These are phyloP conservation scores for Aphanoascus verrucosus DNA, from an alignment of 2,329 filamentous ascomycete species.

Conservation along the genomic window DNA sequence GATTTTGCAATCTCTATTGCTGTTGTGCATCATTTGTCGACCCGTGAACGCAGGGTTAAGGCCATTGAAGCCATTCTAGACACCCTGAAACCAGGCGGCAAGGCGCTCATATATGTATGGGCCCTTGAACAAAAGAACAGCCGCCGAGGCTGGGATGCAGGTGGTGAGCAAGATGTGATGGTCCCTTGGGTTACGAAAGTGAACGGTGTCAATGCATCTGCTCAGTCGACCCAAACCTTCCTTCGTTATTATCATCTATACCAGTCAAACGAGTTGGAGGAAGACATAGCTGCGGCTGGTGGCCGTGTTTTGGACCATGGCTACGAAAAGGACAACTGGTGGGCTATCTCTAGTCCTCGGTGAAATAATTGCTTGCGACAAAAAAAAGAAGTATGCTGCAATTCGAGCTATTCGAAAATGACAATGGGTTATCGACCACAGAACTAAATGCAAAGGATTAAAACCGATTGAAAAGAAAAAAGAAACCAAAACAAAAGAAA, in stretches of 20 bases:
- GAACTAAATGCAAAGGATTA: neutral
- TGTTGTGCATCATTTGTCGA: slow-evolving; percentile 87
- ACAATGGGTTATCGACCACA: neutral
- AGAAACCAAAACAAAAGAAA: neutral
- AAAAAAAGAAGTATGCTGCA: neutral
- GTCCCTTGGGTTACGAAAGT: slow-evolving; percentile 79
- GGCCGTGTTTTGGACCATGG: slow-evolving; percentile 67
- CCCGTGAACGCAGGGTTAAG: slow-evolving; percentile 57
- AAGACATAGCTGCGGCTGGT: slow-evolving; percentile 62
- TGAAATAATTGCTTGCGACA: neutral
- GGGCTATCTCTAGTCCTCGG: slow-evolving; percentile 54
- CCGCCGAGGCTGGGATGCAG: slow-evolving; percentile 78
- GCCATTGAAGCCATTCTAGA: slow-evolving; percentile 62
- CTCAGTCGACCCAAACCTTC: slow-evolving; percentile 39
- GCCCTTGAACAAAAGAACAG: slow-evolving; percentile 83
- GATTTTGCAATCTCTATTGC: slow-evolving; percentile 94
- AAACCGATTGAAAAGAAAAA: neutral
- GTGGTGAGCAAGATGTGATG: slow-evolving; percentile 77
- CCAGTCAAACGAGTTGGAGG: slow-evolving; percentile 71
- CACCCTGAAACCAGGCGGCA: slow-evolving; percentile 51
- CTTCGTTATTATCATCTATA: slow-evolving; percentile 95
- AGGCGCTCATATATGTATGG: slow-evolving; percentile 82
- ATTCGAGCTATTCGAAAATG: neutral
- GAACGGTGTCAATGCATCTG: slow-evolving; percentile 15
- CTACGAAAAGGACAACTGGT: slow-evolving; percentile 98